Evolutionary conservation across 179 eudicot species (phyloP).

Genomic region (Beta macrorhiza): DNA sequence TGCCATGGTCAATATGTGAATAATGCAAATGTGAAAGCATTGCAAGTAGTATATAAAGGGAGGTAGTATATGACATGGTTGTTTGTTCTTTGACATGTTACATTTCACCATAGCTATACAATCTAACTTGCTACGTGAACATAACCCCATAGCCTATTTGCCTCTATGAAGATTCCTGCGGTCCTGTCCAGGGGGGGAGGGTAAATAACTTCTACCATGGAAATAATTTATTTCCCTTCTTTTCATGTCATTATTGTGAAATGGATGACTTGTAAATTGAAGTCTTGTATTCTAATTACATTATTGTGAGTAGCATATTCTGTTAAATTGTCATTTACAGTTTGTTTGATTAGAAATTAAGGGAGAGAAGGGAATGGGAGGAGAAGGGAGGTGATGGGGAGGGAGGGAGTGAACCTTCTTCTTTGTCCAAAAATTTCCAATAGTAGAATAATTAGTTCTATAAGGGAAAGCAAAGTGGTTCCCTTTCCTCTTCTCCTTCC

Average conservation of each 20-base stretch:
- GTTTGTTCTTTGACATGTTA: not conserved
- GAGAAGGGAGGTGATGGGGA: no score
- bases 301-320: not conserved
- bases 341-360: not conserved
- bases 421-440: not conserved
- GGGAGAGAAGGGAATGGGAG: not conserved
- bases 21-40: no score
- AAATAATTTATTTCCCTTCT: not conserved
- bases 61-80: not conserved
- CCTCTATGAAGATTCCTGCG: not conserved
- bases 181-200: not conserved
- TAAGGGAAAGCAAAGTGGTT: not conserved
- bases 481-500: not conserved
- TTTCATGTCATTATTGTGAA: not conserved
- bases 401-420: not conserved
- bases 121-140: not conserved
- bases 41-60: no score
- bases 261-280: not conserved
- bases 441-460: not conserved
- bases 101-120: not conserved
- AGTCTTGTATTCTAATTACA: not conserved
- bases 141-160: not conserved
- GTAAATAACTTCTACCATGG: not conserved
- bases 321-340: not conserved
- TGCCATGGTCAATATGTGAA: no score